A percentile compares a stretch with the other conserved stretches of the same genome.
phyloP scores from a whole-genome alignment of 768 basidiomycete genomes.

The Tremella fuciformis region DNA sequence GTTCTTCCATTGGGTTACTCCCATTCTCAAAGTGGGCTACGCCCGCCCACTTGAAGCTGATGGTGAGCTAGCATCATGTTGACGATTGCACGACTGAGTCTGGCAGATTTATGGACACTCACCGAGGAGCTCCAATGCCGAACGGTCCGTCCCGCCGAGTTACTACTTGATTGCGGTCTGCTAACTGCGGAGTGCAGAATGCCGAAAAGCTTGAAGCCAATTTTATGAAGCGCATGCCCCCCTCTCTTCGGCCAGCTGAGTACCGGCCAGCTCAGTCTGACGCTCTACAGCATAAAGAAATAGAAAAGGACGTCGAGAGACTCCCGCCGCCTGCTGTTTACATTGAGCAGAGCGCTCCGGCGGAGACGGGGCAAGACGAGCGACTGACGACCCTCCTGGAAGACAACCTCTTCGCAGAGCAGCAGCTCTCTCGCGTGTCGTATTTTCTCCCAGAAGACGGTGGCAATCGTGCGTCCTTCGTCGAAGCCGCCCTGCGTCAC shows the following conservation, averaged over 20 bases:
- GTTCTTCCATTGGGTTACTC: slow-evolving; percentile 25
- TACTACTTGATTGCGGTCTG: no score
- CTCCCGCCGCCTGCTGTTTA: neutral
- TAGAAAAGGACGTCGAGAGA: neutral
- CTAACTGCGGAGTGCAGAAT: slow-evolving; percentile 3
- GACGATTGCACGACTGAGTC: slow-evolving; percentile 11
- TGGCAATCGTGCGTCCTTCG: neutral
- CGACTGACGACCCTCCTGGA: neutral
- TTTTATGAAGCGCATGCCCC: slow-evolving; percentile 20
- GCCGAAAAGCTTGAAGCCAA: slow-evolving; percentile 16
- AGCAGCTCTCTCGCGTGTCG: neutral
- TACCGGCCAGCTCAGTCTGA: slow-evolving; percentile 5
- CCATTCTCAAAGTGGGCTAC: slow-evolving; percentile 23
- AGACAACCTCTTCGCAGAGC: neutral
- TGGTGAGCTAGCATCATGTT: slow-evolving; percentile 14
- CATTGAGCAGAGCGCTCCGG: neutral
- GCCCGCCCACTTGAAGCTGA: slow-evolving; percentile 17
- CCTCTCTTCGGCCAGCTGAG: slow-evolving; percentile 11
- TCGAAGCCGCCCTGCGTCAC: neutral
- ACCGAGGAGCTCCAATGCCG: slow-evolving; percentile 17
- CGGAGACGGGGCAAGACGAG: neutral
- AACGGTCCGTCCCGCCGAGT: slow-evolving; percentile 5
- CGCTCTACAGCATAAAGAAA: neutral
- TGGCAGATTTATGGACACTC: slow-evolving; percentile 19
- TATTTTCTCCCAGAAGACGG: neutral